Percentiles rank a stretch among this genome's conserved stretches.
Conservation (phyloP, 1,284 basidiomycete species). For the Rhodotorula glutinis region DNA sequence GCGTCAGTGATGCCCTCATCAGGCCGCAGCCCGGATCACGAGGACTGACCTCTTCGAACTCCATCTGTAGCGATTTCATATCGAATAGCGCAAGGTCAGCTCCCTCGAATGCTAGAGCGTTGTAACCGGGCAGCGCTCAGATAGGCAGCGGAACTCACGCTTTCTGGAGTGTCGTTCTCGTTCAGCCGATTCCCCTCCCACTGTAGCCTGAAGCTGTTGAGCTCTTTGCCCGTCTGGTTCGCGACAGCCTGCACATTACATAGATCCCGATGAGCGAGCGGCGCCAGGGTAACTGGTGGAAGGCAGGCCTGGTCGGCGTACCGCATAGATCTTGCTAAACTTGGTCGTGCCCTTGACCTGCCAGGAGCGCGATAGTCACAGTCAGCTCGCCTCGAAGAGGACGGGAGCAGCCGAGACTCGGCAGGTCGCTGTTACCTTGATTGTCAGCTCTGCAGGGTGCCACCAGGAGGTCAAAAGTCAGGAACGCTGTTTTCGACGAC, state of each 20-base stretch:
- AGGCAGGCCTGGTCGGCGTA: not conserved
- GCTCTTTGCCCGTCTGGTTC: not conserved
- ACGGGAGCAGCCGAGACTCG: too few relatives aligned
- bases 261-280: not conserved
- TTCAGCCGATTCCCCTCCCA: not conserved
- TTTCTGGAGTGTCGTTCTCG: not conserved
- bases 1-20: too few relatives aligned
- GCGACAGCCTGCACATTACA: constrained; percentile 1
- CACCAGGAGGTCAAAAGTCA: not conserved
- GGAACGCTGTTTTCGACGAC: not conserved
- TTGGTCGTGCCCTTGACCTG: constrained; percentile 4
- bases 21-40: too few relatives aligned
- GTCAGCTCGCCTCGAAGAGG: too few relatives aligned
- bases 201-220: not conserved
- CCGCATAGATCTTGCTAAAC: constrained; percentile 5
- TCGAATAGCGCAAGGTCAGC: too few relatives aligned
- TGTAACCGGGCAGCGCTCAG: too few relatives aligned
- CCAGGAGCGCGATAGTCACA: not conserved
- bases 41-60: constrained; percentile 8
- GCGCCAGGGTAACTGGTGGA: too few relatives aligned
- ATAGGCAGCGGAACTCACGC: too few relatives aligned
- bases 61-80: too few relatives aligned
- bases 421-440: not conserved
- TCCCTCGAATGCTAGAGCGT: too few relatives aligned
- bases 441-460: not conserved